phyloP scores from a whole-genome alignment of 2,329 filamentous ascomycete genomes.

The Tolypocladium pustulatum region DNA sequence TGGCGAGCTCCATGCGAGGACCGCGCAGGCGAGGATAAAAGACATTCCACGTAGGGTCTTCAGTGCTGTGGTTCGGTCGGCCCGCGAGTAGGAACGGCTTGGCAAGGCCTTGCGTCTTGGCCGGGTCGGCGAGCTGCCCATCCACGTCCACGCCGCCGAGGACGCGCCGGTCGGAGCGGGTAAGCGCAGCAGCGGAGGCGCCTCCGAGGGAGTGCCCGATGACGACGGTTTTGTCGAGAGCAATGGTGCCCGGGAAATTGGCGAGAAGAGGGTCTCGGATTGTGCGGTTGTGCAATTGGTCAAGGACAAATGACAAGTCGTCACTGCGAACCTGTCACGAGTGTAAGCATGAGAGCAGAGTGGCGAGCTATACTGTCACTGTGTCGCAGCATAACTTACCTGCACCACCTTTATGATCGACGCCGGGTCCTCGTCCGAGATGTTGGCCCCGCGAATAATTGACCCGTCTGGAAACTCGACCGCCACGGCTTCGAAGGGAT shows the following conservation, averaged over 20 bases:
- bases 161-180: slow-evolving; percentile 9
- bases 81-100: slow-evolving; percentile 20
- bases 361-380: neutral
- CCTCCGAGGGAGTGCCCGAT: slow-evolving; percentile 30
- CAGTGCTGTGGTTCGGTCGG: slow-evolving; percentile 13
- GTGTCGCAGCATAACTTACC: slow-evolving; percentile 2
- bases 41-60: slow-evolving; percentile 20
- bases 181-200: slow-evolving; percentile 18
- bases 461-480: slow-evolving; percentile 36
- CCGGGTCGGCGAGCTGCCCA: slow-evolving; percentile 21
- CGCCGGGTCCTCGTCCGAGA: slow-evolving; percentile 3
- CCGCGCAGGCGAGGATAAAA: slow-evolving; percentile 18
- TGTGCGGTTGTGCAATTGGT: slow-evolving; percentile 11
- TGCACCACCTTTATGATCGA: slow-evolving; percentile 9
- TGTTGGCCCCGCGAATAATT: slow-evolving; percentile 13
- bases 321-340: slow-evolving; percentile 15
- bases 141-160: slow-evolving; percentile 29
- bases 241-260: slow-evolving; percentile 12
- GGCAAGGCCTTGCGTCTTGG: neutral
- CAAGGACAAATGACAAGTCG: slow-evolving; percentile 27
- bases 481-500: slow-evolving; percentile 32
- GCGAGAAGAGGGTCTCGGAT: slow-evolving; percentile 8
- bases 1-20: slow-evolving; percentile 11
- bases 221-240: slow-evolving; percentile 10
- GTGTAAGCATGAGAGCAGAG: neutral